phyloP scores from a whole-genome alignment of 2,329 filamentous ascomycete species.

The Cladophialophora exuberans region DNA sequence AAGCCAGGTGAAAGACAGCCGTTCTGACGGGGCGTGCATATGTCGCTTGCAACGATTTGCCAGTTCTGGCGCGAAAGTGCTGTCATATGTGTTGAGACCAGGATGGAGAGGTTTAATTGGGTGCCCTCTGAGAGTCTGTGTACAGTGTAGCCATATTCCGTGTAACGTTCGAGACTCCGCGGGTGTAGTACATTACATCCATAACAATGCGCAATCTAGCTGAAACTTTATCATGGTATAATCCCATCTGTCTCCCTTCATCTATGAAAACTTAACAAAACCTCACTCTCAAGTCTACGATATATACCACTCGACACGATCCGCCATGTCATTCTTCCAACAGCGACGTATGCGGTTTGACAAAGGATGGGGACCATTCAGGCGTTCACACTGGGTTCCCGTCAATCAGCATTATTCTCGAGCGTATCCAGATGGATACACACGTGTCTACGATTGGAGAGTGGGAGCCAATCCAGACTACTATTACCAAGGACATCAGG shows the following conservation, averaged over 20 bases:
- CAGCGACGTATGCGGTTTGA: constrained; percentile 16
- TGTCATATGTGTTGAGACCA: neutral
- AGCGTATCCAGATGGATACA: constrained; percentile 7
- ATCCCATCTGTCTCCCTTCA: neutral
- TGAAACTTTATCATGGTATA: no score
- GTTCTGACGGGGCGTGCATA: no score
- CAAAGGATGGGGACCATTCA: constrained; percentile 23
- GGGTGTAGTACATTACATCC: neutral
- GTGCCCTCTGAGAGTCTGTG: constrained; percentile 3
- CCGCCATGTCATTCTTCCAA: constrained; percentile 5
- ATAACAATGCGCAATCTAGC: no score
- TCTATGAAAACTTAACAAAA: neutral
- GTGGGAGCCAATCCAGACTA: constrained; percentile 17
- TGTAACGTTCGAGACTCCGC: constrained; percentile 7
- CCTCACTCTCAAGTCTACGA: neutral
- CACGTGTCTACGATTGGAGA: constrained; percentile 11
- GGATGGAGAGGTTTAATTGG: constrained; percentile 1
- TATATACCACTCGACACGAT: neutral
- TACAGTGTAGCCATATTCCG: neutral
- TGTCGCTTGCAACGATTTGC: constrained; percentile 1
- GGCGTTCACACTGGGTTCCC: constrained; percentile 24
- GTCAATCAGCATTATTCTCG: constrained; percentile 19
- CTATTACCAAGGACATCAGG: neutral
- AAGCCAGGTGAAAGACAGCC: neutral
- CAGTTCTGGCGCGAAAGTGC: constrained; percentile 1